Evolutionary conservation across 2,329 filamentous ascomycete genomes (phyloP).

Genomic region (Colletotrichum salicis): DNA sequence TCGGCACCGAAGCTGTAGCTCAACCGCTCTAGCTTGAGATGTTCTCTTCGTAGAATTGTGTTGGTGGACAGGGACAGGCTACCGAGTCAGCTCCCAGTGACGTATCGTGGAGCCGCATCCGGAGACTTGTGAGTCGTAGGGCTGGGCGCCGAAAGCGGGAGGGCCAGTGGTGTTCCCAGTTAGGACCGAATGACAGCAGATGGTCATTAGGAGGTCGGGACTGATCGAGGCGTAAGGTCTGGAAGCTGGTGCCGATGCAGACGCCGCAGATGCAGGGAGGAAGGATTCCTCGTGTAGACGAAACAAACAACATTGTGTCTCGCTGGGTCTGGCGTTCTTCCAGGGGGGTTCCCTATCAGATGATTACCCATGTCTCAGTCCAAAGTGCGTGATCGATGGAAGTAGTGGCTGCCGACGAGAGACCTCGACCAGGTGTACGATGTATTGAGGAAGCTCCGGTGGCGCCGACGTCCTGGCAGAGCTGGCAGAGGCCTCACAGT

Average conservation of each 20-base stretch:
- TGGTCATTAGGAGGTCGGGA: not conserved
- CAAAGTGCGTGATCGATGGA: not conserved
- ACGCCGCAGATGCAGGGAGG: not conserved
- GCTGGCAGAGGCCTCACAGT: not conserved
- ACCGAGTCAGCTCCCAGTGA: not conserved
- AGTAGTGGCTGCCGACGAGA: not conserved
- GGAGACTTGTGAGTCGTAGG: constrained; percentile 12
- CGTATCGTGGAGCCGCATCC: constrained; percentile 9
- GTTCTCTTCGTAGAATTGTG: not conserved
- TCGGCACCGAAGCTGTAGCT: not conserved
- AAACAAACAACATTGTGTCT: not conserved
- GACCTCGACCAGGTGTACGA: constrained; percentile 4
- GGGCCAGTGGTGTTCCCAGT: not conserved
- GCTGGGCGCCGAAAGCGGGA: constrained; percentile 5
- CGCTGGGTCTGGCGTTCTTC: not conserved
- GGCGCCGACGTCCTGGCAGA: not conserved
- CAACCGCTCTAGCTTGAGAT: not conserved
- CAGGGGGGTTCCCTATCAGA: constrained; percentile 17
- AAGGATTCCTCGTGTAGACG: not conserved
- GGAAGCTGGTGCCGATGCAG: not conserved
- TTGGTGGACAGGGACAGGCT: not conserved
- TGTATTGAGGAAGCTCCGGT: not conserved
- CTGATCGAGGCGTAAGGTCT: not conserved
- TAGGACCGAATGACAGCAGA: constrained; percentile 3
- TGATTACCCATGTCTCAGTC: constrained; percentile 30